Base-by-base conservation (phyloP, 2,329 filamentous ascomycete species). In the Colletotrichum costaricense region DNA sequence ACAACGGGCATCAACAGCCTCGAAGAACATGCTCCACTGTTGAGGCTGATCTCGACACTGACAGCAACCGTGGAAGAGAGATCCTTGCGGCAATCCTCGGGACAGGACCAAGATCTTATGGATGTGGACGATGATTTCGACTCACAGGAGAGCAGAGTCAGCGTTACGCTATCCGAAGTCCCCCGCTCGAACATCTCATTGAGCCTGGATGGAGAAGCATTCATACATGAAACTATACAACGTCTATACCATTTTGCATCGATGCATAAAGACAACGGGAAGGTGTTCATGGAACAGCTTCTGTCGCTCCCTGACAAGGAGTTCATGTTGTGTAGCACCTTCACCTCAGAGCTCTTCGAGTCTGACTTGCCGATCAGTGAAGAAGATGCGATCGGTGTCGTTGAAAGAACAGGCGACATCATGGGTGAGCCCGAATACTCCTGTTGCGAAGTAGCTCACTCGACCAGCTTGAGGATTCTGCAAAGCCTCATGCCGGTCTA, bases 381-480 rank as follows among this genome's bases (percentile, higher is more conserved):
- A 0, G 85, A 87, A 12, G 85, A 87, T 74, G 87, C 88, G 2
- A 75, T 82, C 11, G 81, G 77, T 3, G 81, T 92, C 2, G 80
- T 92, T 26, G 82, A 88, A 73, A 84, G 85, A 35, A 78, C 90
- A 5, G 90, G 89, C 1, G 79, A 78, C 0, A 82, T 91, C 7
- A 86, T 92, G 26, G 83, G 85, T 16, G 84, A 86, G 3, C 89
- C 91, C 71, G 88, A 90, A 33, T 93, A 93, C 77, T 90, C 92
- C 70, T 90, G 91, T 75, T 96, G 93, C 74, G 95, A 98, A 82
- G 89, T 92, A 24, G 91, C 93, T 4, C 84, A 95, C 62, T 88
- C 88, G 57, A 85, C 92, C 22, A 93, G 91, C 75, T 86, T 97
- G 28, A 89, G 93, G 59, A 84, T 94, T 67, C 88, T 98, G 80